Evolutionary conservation across 2,329 filamentous ascomycete species (phyloP).

Genomic region (Mycosphaerella sp.): DNA sequence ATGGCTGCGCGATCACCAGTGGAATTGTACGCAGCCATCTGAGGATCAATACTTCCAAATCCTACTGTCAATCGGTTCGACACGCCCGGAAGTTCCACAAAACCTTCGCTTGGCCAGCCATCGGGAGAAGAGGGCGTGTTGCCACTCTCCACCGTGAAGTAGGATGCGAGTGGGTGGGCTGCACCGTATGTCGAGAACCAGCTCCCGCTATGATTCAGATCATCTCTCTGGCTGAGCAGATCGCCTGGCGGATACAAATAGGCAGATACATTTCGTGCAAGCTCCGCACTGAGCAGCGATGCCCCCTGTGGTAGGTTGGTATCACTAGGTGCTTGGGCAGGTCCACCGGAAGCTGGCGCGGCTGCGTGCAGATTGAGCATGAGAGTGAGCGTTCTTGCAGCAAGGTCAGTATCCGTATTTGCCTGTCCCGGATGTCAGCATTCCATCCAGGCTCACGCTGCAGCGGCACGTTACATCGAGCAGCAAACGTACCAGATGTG

Average conservation of each 20-base stretch:
- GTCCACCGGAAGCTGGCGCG: slow-evolving; percentile 35
- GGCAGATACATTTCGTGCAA: slow-evolving; percentile 44
- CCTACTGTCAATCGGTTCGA: slow-evolving; percentile 50
- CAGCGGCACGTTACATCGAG: not conserved
- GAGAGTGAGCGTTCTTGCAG: slow-evolving; percentile 49
- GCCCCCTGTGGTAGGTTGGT: slow-evolving; percentile 40
- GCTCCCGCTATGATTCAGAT: slow-evolving; percentile 47
- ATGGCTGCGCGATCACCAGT: slow-evolving; percentile 45
- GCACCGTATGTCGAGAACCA: slow-evolving; percentile 47
- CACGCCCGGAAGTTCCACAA: slow-evolving; percentile 47
- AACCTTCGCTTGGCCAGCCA: slow-evolving; percentile 59
- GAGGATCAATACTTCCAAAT: slow-evolving; percentile 52
- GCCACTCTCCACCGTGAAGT: slow-evolving; percentile 41
- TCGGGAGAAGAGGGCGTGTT: slow-evolving; percentile 44
- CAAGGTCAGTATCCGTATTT: slow-evolving; percentile 49
- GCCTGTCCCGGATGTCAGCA: slow-evolving; percentile 11
- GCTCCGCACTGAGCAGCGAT: slow-evolving; percentile 43
- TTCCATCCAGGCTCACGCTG: not conserved
- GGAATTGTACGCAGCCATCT: slow-evolving; percentile 53
- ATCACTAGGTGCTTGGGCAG: slow-evolving; percentile 36
- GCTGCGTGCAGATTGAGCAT: slow-evolving; percentile 57
- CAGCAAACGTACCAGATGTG: slow-evolving; percentile 40
- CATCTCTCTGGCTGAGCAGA: slow-evolving; percentile 46
- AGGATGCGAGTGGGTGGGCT: slow-evolving; percentile 46
- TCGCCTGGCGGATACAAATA: slow-evolving; percentile 50